phyloP scores from a whole-genome alignment of 2,329 filamentous ascomycete genomes.

The Sporothrix variecibatus region DNA sequence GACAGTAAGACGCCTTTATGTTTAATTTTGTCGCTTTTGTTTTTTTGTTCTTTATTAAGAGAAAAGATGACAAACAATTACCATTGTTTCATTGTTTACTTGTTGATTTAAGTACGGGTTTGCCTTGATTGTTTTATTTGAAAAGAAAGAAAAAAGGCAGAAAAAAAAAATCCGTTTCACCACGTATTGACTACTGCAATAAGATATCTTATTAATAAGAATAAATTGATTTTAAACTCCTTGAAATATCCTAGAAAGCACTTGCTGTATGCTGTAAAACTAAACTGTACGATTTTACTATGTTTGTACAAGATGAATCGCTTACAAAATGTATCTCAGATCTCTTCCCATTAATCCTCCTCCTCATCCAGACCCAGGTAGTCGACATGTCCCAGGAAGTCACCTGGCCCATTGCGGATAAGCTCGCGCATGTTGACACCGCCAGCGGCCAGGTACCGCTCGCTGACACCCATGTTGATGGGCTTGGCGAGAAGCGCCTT shows the following conservation, averaged over 20 bases:
- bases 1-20: not conserved
- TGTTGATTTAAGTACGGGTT: too few relatives aligned
- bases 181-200: too few relatives aligned
- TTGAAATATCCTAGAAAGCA: not conserved
- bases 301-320: not conserved
- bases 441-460: slow-evolving; percentile 80
- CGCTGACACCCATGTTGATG: slow-evolving; percentile 85
- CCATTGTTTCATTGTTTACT: too few relatives aligned
- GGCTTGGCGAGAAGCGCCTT: slow-evolving; percentile 68
- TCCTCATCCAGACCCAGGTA: slow-evolving; percentile 43
- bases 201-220: too few relatives aligned
- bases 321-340: not conserved
- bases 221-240: not conserved
- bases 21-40: not conserved
- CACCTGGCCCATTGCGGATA: slow-evolving; percentile 62
- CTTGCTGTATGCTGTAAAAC: not conserved
- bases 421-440: slow-evolving; percentile 80
- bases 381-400: slow-evolving; percentile 61
- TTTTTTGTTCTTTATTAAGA: not conserved
- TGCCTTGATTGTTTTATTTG: too few relatives aligned
- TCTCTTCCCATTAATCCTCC: not conserved
- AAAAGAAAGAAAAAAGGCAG: too few relatives aligned
- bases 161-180: too few relatives aligned
- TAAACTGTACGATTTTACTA: not conserved
- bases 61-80: too few relatives aligned